Base-by-base conservation (phyloP, 129 eudicot species). In the Flaveria linearis region DNA sequence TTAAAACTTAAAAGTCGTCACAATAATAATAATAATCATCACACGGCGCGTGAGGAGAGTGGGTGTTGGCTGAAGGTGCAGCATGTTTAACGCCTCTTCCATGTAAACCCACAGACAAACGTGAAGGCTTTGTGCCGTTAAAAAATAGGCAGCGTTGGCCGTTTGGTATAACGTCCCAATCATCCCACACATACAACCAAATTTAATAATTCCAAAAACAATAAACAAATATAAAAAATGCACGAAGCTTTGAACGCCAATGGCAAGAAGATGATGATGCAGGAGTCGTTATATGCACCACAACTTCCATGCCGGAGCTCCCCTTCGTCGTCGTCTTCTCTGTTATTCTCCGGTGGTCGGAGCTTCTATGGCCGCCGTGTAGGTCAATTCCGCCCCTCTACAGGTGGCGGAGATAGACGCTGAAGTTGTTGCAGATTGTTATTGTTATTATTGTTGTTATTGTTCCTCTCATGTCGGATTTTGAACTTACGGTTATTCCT, bases 81-180 rank as follows among this genome's bases (percentile, higher is more conserved):
- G 76, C 82, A 78, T 78, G 82, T 69, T 69, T 49, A 78, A 78
- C 76, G 76, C 79, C 79, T 25, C 68, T 62, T 64, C 33, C 16
- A 15, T 47, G 23, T 43, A 15, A 51, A 33, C 64, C 77, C 12
- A 28, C 77, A 60, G 77, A 73, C 73, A 72, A 58, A 80, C 75
- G 75, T 80, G 69, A 56, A 73, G 45, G 15, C 16, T 25, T 33
- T 28, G n/a, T 61, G 61, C 66, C 70, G 82, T 57, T 69, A 69
- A 78, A 69, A n/a, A 65, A 47, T n/a, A 52, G 28, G 20, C 20
- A 39, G 71, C 68, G 69, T 47, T 25, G 75, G 66, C 89, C 81
- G 87, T 87, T 90, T 23, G 90, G 92, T 83, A 78, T 63, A 67
- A 83, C 87, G 90, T 90, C 92, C 53, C 73, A 66, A 85, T 89